Evolutionary conservation across 1,139 yeast genomes (phyloP), one percentile per base, ranked within the genome.

Genomic region (Suhomyces taliae): DNA sequence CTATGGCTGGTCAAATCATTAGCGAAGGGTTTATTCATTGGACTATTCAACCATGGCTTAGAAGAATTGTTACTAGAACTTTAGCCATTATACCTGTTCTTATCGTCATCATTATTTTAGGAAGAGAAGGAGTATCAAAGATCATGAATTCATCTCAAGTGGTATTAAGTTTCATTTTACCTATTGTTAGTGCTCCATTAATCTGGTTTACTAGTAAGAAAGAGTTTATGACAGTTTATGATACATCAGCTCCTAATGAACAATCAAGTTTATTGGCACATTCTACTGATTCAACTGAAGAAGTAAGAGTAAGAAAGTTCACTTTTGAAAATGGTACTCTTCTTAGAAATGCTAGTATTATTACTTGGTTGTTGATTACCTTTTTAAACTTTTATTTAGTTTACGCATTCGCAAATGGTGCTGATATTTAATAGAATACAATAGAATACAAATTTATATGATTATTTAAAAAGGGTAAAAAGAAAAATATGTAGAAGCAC

Each of bases 1-100:
- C 96, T 0, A 85, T 88, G 66, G 89, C 95, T 0, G 95, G 95
- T 8, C 95, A 88, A 62, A 85, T 88, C 57, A 90, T 88, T 4
- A 78, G 88, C 54, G 95, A 88, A 63, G 95, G 96, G 1, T 90
- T 87, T 60, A 76, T 88, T 39, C 79, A 82, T 50, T 87, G 95
- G 95, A 79, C 79, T 14, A 62, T 86, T 40, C 75, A 70, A 55
- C 95, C 96, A 6, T 88, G 95, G 95, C 60, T 83, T 41, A 76
- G 95, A 62, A 73, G 95, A 57, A 61, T 88, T 4, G 74, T 82
- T 19, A 88, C 95, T 0, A 75, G 96, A 66, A 67, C 78, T 14
- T 81, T 88, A 49, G 83, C 95, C 0, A 82, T 88, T 43, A 61
- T 86, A 6, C 96, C 96, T 2, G 86, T 91, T 60, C 66, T 88